A percentile compares a stretch with the other conserved stretches of the same genome.
Evolutionary conservation across 257 asterid species (phyloP).

Genomic region (Asclepias syriaca): DNA sequence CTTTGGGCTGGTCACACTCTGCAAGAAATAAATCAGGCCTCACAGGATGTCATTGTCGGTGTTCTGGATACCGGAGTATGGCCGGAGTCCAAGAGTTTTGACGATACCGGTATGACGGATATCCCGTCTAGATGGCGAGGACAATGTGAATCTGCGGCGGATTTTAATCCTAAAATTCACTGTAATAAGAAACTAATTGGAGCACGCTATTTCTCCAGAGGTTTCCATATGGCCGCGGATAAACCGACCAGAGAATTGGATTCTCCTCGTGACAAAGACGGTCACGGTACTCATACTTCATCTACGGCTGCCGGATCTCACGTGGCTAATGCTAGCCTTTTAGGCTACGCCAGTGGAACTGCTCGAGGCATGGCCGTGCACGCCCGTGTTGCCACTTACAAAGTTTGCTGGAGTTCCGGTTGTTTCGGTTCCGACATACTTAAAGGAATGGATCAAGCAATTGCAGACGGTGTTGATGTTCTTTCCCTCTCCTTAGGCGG

Average conservation of each 20-base stretch:
- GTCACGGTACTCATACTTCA: slow-evolving; percentile 50
- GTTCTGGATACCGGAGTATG: slow-evolving; percentile 52
- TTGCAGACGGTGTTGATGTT: slow-evolving; percentile 42
- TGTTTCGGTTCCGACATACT: slow-evolving; percentile 47
- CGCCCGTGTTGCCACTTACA: slow-evolving; percentile 43
- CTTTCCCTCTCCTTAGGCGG: slow-evolving; percentile 43
- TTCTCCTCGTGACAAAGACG: slow-evolving; percentile 42
- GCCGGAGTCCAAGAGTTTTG: slow-evolving; percentile 47
- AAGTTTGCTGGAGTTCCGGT: slow-evolving; percentile 38
- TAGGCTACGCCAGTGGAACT: slow-evolving; percentile 41
- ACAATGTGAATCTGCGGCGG: slow-evolving; percentile 29
- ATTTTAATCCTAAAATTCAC: slow-evolving; percentile 34
- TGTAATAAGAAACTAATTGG: slow-evolving; percentile 42
- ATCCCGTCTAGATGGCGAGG: slow-evolving; percentile 43
- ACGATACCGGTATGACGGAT: slow-evolving; percentile 26
- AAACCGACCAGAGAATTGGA: slow-evolving; percentile 16
- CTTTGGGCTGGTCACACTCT: slow-evolving; percentile 25
- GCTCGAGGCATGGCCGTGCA: slow-evolving; percentile 47
- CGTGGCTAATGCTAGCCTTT: slow-evolving; percentile 36
- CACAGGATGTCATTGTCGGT: slow-evolving; percentile 40
- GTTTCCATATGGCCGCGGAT: slow-evolving; percentile 28
- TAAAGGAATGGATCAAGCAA: slow-evolving; percentile 44
- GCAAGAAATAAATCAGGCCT: slow-evolving; percentile 26
- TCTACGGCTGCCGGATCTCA: slow-evolving; percentile 41
- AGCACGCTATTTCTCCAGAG: slow-evolving; percentile 34